Evolutionary conservation across 192 early-diverging fungal genomes (phyloP).

Genomic region (Backusella parvicylindrica): DNA sequence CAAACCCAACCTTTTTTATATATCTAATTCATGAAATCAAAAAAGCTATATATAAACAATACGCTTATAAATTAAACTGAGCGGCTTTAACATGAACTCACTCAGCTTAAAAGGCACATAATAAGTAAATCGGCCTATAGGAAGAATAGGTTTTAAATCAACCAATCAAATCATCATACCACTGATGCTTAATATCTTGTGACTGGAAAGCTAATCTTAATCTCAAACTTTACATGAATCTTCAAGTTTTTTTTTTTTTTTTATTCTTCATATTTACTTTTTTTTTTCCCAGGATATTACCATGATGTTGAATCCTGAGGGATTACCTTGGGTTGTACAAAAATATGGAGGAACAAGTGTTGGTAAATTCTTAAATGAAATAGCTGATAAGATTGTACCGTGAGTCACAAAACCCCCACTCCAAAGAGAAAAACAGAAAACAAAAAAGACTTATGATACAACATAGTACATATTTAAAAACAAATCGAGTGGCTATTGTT

Average conservation of each 20-base stretch:
- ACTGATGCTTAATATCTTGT: not conserved
- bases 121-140: not conserved
- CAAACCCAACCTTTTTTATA: not conserved
- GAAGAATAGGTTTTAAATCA: not conserved
- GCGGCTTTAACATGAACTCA: not conserved
- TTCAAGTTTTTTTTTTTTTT: not conserved
- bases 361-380: slow-evolving; percentile 66
- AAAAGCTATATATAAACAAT: not conserved
- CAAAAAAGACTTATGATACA: no score
- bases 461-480: slow-evolving; percentile 39
- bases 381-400: slow-evolving; percentile 68
- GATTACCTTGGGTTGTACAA: slow-evolving; percentile 53
- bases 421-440: no score
- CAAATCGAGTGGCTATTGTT: slow-evolving; percentile 72
- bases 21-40: not conserved
- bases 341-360: slow-evolving; percentile 94
- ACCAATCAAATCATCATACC: not conserved
- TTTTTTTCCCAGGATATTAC: not conserved
- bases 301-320: not conserved
- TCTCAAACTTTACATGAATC: not conserved
- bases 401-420: no score
- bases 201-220: not conserved
- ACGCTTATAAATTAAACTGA: not conserved
- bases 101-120: not conserved
- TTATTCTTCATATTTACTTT: not conserved